Conservation (phyloP, 441 rosid species). For the Erodium moschatum region DNA sequence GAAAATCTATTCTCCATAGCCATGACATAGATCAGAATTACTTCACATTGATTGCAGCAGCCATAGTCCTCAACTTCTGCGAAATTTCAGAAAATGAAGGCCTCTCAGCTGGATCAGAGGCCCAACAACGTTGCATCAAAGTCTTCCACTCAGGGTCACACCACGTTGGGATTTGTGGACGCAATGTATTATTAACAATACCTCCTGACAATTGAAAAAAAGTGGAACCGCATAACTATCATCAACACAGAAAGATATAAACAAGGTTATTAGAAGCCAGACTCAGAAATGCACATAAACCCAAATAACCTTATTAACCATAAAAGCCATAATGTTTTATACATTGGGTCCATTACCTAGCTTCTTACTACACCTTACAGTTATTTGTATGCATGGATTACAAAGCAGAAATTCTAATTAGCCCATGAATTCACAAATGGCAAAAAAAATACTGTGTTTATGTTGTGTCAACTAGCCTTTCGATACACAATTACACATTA, state of each 20-base stretch:
- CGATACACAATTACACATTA: too few relatives aligned
- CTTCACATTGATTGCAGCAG: neutral
- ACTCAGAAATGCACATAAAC: too few relatives aligned
- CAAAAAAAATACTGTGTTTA: too few relatives aligned
- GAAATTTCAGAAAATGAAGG: constrained; percentile 40
- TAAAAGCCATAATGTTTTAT: neutral
- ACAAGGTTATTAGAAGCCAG: neutral
- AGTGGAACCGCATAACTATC: neutral
- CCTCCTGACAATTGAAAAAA: constrained; percentile 50
- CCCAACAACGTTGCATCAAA: constrained; percentile 87
- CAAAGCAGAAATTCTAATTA: too few relatives aligned
- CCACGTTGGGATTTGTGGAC: constrained; percentile 89
- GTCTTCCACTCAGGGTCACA: constrained; percentile 98
- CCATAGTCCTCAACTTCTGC: constrained; percentile 1
- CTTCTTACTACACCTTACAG: neutral
- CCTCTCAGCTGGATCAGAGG: constrained; percentile 68
- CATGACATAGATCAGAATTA: neutral
- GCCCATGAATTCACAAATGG: too few relatives aligned
- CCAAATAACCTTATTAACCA: too few relatives aligned
- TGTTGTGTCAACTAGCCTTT: too few relatives aligned
- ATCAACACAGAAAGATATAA: neutral
- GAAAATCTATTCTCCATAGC: neutral
- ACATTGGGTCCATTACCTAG: neutral
- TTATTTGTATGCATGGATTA: too few relatives aligned
- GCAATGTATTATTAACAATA: constrained; percentile 80